Base-by-base conservation (phyloP, 2,329 filamentous ascomycete species). In the Venturia effusa region DNA sequence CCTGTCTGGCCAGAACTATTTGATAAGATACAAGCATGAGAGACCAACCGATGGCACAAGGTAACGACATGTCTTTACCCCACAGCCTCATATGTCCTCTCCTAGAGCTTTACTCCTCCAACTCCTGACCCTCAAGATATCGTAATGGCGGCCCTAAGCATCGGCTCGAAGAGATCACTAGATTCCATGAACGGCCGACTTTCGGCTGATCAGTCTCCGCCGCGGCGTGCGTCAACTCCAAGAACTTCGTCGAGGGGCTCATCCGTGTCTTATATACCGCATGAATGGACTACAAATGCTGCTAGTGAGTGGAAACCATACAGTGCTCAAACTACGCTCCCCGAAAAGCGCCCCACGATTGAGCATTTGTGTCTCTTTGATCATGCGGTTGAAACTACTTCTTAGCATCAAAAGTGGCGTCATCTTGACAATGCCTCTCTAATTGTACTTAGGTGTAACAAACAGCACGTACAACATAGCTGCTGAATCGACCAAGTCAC, bases 141-240 rank as follows among this genome's bases (percentile, higher is more conserved):
- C 32, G 45, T 19, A 30, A 63, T 51, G 61, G 19, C 61, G 11
- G 48, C 61, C 37, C 32, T 60, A 15, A 27, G 37, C n/a, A 43
- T 41, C 30, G 61, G 48, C 61, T 55, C 61, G 45, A 63, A 63
- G 37, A 27, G 61, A n/a, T 15, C 61, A 32, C 59, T 55, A 7
- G 61, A 45, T 54, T 13, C 27, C 15, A 39, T 63, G 51, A 57
- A 54, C 32, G 48, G 61, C 34, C 41, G 37, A 5, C 40, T 24
- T 19, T 37, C 51, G 17, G 51, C 51, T n/a, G 51, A 57, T 32
- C 19, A 17, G 15, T 32, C 51, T 57, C 51, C 51, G 30, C 19
- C 51, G 27, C 27, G 51, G 13, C 51, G 34, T 34, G 17, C 30
- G 2, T 57, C 51, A 57, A 34, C 51, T 34, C 51, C 51, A 22